A percentile compares a stretch with the other conserved stretches of the same genome.
phyloP scores from a whole-genome alignment of 1,139 yeast genomes.

The Protomyces arabidopsidicola region DNA sequence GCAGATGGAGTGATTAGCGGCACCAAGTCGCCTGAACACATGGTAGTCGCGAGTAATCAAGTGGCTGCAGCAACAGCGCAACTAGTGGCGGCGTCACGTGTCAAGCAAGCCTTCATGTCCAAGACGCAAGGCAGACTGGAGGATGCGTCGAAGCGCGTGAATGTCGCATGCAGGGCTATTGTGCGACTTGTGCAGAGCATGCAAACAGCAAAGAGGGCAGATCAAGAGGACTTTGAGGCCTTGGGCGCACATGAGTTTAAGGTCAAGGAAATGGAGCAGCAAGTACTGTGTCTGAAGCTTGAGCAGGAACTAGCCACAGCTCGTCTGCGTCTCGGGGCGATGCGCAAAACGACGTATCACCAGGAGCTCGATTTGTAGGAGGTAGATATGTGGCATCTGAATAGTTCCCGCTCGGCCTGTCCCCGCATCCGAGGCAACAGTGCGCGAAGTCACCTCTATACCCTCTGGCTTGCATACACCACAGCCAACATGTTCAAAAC shows the following conservation, averaged over 20 bases:
- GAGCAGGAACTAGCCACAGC: slow-evolving; percentile 70
- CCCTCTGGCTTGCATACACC: too few species aligned
- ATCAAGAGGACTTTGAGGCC: slow-evolving; percentile 56
- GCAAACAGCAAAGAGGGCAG: slow-evolving; percentile 41
- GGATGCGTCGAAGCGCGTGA: slow-evolving; percentile 62
- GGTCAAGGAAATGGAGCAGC: slow-evolving; percentile 89
- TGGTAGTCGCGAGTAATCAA: slow-evolving; percentile 85
- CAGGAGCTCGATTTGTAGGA: slow-evolving; percentile 7
- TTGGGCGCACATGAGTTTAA: slow-evolving; percentile 77
- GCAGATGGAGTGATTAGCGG: slow-evolving; percentile 78
- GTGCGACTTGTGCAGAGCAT: slow-evolving; percentile 69
- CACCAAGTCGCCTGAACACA: slow-evolving; percentile 67
- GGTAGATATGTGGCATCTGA: neutral
- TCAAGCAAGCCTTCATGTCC: slow-evolving; percentile 72
- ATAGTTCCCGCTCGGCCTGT: too few species aligned
- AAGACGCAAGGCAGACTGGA: slow-evolving; percentile 74
- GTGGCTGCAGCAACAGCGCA: slow-evolving; percentile 93
- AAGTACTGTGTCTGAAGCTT: slow-evolving; percentile 77
- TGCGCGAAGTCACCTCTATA: too few species aligned
- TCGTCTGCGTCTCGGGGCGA: slow-evolving; percentile 77
- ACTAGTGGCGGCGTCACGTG: slow-evolving; percentile 86
- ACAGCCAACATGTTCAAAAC: slow-evolving; percentile 13
- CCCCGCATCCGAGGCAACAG: too few species aligned
- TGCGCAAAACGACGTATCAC: slow-evolving; percentile 54
- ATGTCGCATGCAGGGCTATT: slow-evolving; percentile 66